Conservation (phyloP, 805 yeast species). For the Schwanniomyces yamadae region DNA sequence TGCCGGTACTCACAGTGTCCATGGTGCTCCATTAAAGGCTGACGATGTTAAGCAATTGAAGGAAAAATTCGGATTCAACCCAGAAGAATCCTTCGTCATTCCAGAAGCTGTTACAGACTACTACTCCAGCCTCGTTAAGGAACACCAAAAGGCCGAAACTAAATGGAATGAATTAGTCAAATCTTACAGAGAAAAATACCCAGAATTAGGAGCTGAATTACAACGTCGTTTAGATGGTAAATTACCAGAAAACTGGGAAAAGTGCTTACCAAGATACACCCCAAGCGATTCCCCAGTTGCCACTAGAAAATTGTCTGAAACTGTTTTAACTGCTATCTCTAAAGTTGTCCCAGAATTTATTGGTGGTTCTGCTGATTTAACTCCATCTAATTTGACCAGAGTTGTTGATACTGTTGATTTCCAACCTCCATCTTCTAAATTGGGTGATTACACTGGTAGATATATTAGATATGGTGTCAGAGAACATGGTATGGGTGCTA, state of each 20-base stretch:
- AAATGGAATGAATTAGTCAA: constrained; percentile 72
- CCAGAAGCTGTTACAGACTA: constrained; percentile 79
- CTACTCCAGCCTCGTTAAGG: constrained; percentile 55
- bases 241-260: constrained; percentile 82
- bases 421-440: constrained; percentile 79
- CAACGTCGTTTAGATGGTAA: constrained; percentile 72
- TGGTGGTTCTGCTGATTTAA: constrained; percentile 98
- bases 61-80: constrained; percentile 82
- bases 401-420: constrained; percentile 81
- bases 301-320: constrained; percentile 90
- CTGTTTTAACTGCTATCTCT: constrained; percentile 61
- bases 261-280: constrained; percentile 74
- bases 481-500: constrained; percentile 99
- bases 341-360: constrained; percentile 78
- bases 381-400: constrained; percentile 95
- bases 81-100: constrained; percentile 73
- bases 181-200: constrained; percentile 65
- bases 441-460: constrained; percentile 89
- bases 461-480: constrained; percentile 97
- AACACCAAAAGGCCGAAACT: constrained; percentile 66
- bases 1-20: constrained; percentile 88
- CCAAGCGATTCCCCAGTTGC: constrained; percentile 82
- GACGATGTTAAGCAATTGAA: constrained; percentile 90
- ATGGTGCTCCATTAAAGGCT: constrained; percentile 93
- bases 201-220: constrained; percentile 75